A percentile compares a stretch with the other conserved stretches of the same genome.
phyloP scores from a whole-genome alignment of 176 grass and related monocot genomes.

The Zoysia pacifica region DNA sequence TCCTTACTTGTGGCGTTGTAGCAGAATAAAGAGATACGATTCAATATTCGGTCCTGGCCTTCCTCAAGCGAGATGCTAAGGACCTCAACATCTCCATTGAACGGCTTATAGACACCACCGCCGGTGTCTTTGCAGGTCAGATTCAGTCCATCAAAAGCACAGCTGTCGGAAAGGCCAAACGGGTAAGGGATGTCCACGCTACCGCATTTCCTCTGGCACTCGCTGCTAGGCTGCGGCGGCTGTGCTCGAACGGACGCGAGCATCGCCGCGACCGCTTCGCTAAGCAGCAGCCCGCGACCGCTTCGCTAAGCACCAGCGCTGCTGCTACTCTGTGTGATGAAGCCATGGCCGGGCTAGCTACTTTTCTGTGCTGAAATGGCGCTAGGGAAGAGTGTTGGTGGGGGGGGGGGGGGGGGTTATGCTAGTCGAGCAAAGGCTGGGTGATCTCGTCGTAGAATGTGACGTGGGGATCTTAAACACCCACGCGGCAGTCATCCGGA shows the following conservation, averaged over 20 bases:
- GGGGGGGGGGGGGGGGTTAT: no score
- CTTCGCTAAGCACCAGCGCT: not conserved
- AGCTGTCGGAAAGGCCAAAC: no score
- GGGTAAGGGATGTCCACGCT: not conserved
- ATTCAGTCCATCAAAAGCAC: no score
- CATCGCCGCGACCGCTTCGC: no score
- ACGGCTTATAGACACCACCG: not conserved
- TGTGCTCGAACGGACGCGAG: not conserved
- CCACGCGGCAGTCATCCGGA: no score
- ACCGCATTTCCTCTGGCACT: not conserved
- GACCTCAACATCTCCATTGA: rapidly evolving
- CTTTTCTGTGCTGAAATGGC: not conserved
- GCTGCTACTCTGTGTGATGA: not conserved
- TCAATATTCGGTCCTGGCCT: not conserved
- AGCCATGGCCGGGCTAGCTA: not conserved
- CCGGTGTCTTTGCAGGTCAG: not conserved
- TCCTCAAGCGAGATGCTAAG: not conserved
- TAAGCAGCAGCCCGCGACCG: no score
- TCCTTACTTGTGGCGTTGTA: not conserved
- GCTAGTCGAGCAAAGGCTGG: no score
- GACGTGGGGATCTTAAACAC: no score
- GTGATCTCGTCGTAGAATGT: no score
- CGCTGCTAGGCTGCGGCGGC: not conserved
- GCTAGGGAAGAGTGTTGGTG: no score
- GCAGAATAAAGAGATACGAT: not conserved